Base-by-base conservation (phyloP, 345 rosid species). In the Triadica sebifera region DNA sequence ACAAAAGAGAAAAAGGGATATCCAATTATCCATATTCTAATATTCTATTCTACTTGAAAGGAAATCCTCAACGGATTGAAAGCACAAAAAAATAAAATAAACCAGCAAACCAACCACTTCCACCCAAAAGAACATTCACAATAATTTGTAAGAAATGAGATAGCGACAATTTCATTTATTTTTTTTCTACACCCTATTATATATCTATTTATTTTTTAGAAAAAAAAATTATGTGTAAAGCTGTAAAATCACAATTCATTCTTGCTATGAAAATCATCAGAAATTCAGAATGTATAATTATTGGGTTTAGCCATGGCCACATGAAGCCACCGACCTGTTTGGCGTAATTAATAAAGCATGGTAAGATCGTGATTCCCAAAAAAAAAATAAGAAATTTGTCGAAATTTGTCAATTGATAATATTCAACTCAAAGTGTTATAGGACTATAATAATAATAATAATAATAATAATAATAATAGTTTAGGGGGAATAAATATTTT, bases 251-350 rank as follows among this genome's bases (percentile, higher is more conserved):
- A n/a, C n/a, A n/a, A n/a, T n/a, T n/a, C n/a, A n/a, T n/a, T n/a
- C n/a, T n/a, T n/a, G n/a, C n/a, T n/a, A n/a, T n/a, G n/a, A n/a
- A n/a, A n/a, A n/a, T n/a, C n/a, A n/a, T n/a, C n/a, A n/a, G 8
- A 41, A n/a, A n/a, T n/a, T n/a, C n/a, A n/a, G n/a, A n/a, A n/a
- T n/a, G n/a, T n/a, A n/a, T n/a, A 41, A 64, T 64, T 43, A 12
- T 71, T 47, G 69, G 69, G 65, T 69, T 75, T 19, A 45, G 74
- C 74, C 57, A 22, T 13, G 22, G 16, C 16, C 79, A 50, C 51
- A 41, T 76, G 24, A 70, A 3, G 45, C 78, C 78, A 71, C 75
- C 75, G 83, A 59, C 81, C 79, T 47, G 5, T 15, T 50, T 49
- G 71, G 69, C 41, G 5, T 15, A 29, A 5, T 57, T 6, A 29